Evolutionary conservation across 441 rosid species (phyloP).

Genomic region (Kokia cookei): DNA sequence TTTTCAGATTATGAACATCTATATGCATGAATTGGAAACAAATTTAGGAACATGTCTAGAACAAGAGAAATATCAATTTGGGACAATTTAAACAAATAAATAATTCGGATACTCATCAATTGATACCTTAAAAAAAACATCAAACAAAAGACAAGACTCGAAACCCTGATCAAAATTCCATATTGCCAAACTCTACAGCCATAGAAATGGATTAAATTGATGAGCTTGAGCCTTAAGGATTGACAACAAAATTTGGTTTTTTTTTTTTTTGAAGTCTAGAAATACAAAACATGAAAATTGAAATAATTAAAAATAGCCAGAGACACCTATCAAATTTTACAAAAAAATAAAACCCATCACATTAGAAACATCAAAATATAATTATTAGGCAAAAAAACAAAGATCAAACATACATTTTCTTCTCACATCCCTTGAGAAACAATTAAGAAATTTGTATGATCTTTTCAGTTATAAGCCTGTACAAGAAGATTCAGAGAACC

Average conservation of each 20-base stretch:
- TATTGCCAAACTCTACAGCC: background rate
- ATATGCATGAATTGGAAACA: background rate
- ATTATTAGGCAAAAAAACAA: background rate
- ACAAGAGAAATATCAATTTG: background rate
- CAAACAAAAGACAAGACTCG: background rate
- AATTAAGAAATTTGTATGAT: constrained; percentile 16
- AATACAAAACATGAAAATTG: too few species aligned
- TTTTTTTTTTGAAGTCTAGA: too few species aligned
- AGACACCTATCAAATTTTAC: constrained; percentile 14
- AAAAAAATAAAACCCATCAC: background rate
- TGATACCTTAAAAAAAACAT: background rate
- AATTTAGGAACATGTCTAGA: background rate
- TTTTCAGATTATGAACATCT: background rate
- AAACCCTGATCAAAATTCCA: background rate
- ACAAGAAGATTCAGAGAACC: background rate
- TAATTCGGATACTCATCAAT: background rate
- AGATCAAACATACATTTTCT: background rate
- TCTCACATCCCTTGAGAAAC: constrained; percentile 19
- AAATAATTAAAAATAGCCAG: background rate
- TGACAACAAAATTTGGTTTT: background rate
- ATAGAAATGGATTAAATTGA: background rate
- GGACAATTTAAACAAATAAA: background rate
- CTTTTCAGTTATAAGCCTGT: constrained; percentile 25
- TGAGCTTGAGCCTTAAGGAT: background rate
- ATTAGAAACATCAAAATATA: background rate